Percentiles rank a stretch among this genome's conserved stretches.
phyloP scores from a whole-genome alignment of 1,139 yeast species.

The Suhomyces choctaworum region DNA sequence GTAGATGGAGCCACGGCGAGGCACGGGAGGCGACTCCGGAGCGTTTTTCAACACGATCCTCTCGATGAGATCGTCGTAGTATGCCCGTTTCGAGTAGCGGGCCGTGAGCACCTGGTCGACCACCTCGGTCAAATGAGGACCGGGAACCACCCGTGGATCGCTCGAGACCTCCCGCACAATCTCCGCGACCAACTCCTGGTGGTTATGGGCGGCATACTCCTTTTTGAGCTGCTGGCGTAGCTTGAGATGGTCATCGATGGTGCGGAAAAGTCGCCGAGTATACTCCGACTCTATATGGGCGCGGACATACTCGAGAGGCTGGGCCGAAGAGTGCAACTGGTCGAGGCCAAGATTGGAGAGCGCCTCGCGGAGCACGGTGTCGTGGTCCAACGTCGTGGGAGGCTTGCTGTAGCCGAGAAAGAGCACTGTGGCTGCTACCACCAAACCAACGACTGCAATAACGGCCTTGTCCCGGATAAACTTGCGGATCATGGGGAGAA shows the following conservation, averaged over 20 bases:
- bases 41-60: conserved; percentile 12
- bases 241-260: conserved; percentile 9
- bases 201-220: conserved; percentile 7
- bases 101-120: conserved; percentile 12
- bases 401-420: neutral
- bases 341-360: conserved; percentile 2
- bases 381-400: conserved; percentile 3
- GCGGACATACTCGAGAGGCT: conserved; percentile 11
- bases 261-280: conserved; percentile 10
- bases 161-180: conserved; percentile 4
- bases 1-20: conserved; percentile 10
- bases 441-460: conserved; percentile 3
- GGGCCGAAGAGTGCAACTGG: conserved; percentile 1
- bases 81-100: conserved; percentile 12
- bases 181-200: conserved; percentile 10
- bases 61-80: conserved; percentile 15
- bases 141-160: conserved; percentile 2
- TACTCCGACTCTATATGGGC: conserved; percentile 12
- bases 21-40: conserved; percentile 11
- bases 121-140: conserved; percentile 5
- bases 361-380: conserved; percentile 1
- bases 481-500: too few species aligned
- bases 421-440: conserved; percentile 1
- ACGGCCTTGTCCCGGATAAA: conserved; percentile 5
- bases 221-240: conserved; percentile 9